Conservation (phyloP, 108 stramenopile genomes). For the Discostella stelligeroides region DNA sequence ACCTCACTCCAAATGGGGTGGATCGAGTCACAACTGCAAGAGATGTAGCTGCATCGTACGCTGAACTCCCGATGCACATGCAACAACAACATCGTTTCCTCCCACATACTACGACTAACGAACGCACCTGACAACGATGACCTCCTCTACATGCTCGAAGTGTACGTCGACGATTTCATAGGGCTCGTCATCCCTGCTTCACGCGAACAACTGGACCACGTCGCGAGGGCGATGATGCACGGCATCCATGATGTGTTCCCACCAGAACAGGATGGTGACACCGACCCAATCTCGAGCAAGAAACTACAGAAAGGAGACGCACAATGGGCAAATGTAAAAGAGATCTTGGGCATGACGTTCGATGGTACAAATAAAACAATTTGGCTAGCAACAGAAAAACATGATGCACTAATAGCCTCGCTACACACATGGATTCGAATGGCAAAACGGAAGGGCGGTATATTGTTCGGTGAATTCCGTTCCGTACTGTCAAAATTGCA, state of each 20-base stretch:
- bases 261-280: background rate
- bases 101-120: background rate
- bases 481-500: background rate
- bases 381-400: slow-evolving; percentile 3
- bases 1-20: too few relatives aligned
- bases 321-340: background rate
- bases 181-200: slow-evolving; percentile 6
- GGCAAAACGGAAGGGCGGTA: slow-evolving; percentile 14
- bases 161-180: too few relatives aligned
- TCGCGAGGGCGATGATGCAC: slow-evolving; percentile 1
- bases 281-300: slow-evolving; percentile 51
- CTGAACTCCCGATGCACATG: background rate
- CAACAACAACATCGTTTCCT: background rate
- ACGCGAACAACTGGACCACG: slow-evolving; percentile 9
- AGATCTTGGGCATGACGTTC: slow-evolving; percentile 23
- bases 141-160: background rate
- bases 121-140: too few relatives aligned
- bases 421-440: slow-evolving; percentile 6
- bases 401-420: background rate
- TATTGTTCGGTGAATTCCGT: slow-evolving; percentile 7
- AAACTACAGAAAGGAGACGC: slow-evolving; percentile 50
- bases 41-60: slow-evolving; percentile 26
- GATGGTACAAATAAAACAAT: slow-evolving; percentile 11
- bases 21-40: too few relatives aligned
- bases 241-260: too few relatives aligned